Percentiles rank a stretch among this genome's conserved stretches.
Conservation (phyloP, 352 stramenopile genomes). For the Phytophthora fragariae region DNA sequence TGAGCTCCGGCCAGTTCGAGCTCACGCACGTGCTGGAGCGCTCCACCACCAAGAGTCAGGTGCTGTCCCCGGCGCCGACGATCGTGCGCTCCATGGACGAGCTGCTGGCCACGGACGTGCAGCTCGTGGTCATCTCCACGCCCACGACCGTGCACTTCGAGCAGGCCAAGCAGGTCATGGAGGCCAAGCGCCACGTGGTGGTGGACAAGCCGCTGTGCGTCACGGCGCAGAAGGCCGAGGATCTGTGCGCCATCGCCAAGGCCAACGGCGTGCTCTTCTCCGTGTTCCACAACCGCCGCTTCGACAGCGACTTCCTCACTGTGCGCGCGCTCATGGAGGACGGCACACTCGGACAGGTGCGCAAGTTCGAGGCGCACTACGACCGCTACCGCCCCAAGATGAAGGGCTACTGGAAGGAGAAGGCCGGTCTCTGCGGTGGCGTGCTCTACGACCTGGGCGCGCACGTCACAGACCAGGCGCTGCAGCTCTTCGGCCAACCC, state of each 20-base stretch:
- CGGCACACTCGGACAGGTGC: conserved; percentile 59
- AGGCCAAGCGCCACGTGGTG: conserved; percentile 79
- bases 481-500: conserved; percentile 69
- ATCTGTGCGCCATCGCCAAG: conserved; percentile 57
- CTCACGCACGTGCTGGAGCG: conserved; percentile 84
- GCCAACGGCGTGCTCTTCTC: conserved; percentile 68
- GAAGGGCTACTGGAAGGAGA: conserved; percentile 87
- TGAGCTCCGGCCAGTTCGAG: conserved; percentile 64
- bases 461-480: conserved; percentile 72
- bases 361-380: conserved; percentile 69
- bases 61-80: conserved; percentile 48
- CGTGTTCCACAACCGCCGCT: conserved; percentile 83
- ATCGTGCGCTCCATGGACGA: conserved; percentile 82
- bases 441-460: conserved; percentile 79
- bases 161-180: conserved; percentile 72
- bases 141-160: conserved; percentile 80
- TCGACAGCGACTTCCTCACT: conserved; percentile 82
- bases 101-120: conserved; percentile 62
- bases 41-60: conserved; percentile 67
- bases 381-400: conserved; percentile 73
- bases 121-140: conserved; percentile 80
- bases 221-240: conserved; percentile 56
- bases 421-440: conserved; percentile 58
- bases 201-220: conserved; percentile 82
- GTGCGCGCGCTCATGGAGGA: conserved; percentile 55